Base-by-base conservation (phyloP, 2,329 filamentous ascomycete genomes). In the Teratosphaeria viscida region DNA sequence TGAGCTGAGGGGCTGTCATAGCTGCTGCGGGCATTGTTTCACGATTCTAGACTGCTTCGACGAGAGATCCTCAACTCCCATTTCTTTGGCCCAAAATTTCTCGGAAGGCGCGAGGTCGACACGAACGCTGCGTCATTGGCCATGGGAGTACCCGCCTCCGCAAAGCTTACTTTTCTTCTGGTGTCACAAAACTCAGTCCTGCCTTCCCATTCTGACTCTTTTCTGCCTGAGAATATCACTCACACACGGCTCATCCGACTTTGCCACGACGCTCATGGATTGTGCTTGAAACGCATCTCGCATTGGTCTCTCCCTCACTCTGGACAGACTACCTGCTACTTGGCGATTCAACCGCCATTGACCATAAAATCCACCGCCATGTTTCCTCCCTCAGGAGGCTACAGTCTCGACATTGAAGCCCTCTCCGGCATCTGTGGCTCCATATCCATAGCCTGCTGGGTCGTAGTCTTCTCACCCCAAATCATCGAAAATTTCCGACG, bases 381-480 rank as follows among this genome's bases (percentile, higher is more conserved):
- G 77, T 81, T 81, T 68, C 81, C 81, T 43, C 80, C 81, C 53
- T 74, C 79, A 8, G 77, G 79, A 68, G 76, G 76, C 62, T 72
- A 82, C 63, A 87, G 60, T 74, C 80, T 96, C 66, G 89, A 96
- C 73, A 86, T 96, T 61, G 89, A 94, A 71, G 91, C 92, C 62
- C 85, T 96, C 68, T 95, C 90, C 67, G 92, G 92, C 58, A 96
- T 96, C 68, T 91, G 88, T 76, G 92, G 92, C 39, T 96, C 92
- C 8, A 92, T 99, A 66, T 96, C 90, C 54, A 96, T 99, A 71
- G 92, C 92, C 56, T 96, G 92, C 73, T 96, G 94, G 94, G 89
- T 97, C 60, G 90, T 97, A 39, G 94, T 99, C 60, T 99, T 96
- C 77, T 94, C 90, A 0, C 94, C 94, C 2, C 94, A 99, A 68